Evolutionary conservation across 164 flowering plant species (phyloP).

Genomic region (Annona cherimola): DNA sequence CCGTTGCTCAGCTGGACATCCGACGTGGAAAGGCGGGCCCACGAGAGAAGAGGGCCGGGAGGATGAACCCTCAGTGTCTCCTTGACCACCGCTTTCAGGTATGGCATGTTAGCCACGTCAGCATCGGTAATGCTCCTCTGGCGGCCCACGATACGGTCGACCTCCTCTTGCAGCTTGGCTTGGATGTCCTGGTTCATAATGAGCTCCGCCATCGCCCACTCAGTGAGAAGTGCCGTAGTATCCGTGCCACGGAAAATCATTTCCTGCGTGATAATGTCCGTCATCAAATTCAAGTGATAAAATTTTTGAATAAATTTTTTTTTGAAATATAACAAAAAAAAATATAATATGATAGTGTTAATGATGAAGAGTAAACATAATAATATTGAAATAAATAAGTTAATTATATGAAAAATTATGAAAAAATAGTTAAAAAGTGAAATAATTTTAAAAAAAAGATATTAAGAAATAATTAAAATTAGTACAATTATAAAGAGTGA

Average conservation of each 20-base stretch:
- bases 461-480: too few species aligned
- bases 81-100: background rate
- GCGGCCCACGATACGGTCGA: conserved; percentile 1
- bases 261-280: conserved; percentile 29
- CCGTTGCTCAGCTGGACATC: conserved; percentile 49
- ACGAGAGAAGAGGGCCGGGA: conserved; percentile 65
- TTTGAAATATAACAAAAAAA: too few species aligned
- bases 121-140: background rate
- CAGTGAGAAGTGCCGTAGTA: conserved; percentile 47
- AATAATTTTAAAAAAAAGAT: too few species aligned
- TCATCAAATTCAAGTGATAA: too few species aligned
- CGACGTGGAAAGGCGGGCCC: conserved; percentile 53
- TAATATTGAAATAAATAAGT: too few species aligned
- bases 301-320: too few species aligned
- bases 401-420: too few species aligned
- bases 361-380: too few species aligned
- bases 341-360: too few species aligned
- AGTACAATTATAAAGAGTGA: too few species aligned
- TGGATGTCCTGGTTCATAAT: conserved; percentile 40
- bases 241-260: conserved; percentile 73
- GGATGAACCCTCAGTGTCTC: conserved; percentile 52
- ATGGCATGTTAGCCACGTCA: background rate
- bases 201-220: conserved; percentile 62
- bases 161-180: conserved; percentile 31
- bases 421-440: too few species aligned